Base-by-base conservation (phyloP, 2,329 filamentous ascomycete genomes). In the Elsinoe arachidis region DNA sequence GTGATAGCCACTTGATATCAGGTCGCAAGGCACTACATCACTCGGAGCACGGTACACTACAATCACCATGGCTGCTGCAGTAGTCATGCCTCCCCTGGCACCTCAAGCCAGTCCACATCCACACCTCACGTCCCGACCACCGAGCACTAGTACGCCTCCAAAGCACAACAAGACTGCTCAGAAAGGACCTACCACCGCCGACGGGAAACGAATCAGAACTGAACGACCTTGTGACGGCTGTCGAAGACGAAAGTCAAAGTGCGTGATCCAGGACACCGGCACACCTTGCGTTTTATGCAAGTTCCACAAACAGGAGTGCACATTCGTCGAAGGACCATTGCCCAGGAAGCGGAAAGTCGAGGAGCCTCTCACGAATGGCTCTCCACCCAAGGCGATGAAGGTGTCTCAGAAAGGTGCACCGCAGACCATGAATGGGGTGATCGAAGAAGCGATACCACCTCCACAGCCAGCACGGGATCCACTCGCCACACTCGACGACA, bases 321-420 rank as follows among this genome's bases (percentile, higher is more conserved):
- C 88, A 43, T 84, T 91, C 69, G 78, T 85, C 53, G 83, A 86
- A 63, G 89, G 86, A 70, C 88, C 88, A 21, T 83, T 85, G 67
- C 84, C 86, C 58, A 82, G 88, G 65, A 93, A 93, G 76, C 81
- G 89, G 69, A 92, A 91, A 76, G 74, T 88, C 61, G 82, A 84
- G 65, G 74, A 77, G 60, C 74, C 63, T 3, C 56, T 46, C 30
- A 62, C 61, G 46, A 62, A 64, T 12, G 56, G 47, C 17, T 55
- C 62, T 30, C 57, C 62, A 10, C 55, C 61, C 55, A 69, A 69
- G 38, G 54, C 37, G 17, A 26, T 49, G 17, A 59, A 59, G 30
- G 30, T 39, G 34, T 37, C 49, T 15, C 34, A 53, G 7, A 53
- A 53, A 34, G 33, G 26, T 17, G 49, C 46, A 58, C 43, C 44